Percentiles rank a stretch among this genome's conserved stretches.
These are phyloP conservation scores for Dothistroma pini DNA, from an alignment of 2,329 filamentous ascomycete genomes.

Conservation along the genomic window DNA sequence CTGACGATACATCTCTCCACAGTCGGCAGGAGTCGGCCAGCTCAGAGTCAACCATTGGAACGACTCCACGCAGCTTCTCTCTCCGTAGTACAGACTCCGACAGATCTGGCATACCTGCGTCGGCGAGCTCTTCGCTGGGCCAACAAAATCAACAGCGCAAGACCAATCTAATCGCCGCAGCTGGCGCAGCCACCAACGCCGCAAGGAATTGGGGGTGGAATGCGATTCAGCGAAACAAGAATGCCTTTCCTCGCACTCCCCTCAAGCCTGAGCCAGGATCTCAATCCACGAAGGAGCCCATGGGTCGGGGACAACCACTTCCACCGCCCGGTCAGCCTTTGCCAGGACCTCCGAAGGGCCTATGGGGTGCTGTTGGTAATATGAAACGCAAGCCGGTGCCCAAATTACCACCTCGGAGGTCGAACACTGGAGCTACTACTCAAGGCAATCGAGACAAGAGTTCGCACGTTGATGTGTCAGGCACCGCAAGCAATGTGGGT, in stretches of 20 bases:
- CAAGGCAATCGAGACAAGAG: not conserved
- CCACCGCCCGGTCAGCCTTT: conserved; percentile 78
- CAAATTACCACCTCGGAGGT: conserved; percentile 1
- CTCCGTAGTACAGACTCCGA: conserved; percentile 18
- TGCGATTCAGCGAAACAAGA: conserved; percentile 25
- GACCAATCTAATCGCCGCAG: conserved; percentile 31
- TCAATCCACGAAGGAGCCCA: conserved; percentile 51
- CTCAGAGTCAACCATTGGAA: conserved; percentile 7
- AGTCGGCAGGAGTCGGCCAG: conserved; percentile 7
- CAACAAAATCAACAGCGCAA: conserved; percentile 18
- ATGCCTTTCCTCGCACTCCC: conserved; percentile 36
- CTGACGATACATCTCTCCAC: conserved; percentile 2
- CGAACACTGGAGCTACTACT: not conserved
- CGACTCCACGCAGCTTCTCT: conserved; percentile 14
- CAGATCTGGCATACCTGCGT: conserved; percentile 11
- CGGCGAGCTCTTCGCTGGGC: conserved; percentile 7
- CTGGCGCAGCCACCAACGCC: conserved; percentile 33
- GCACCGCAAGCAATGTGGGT: not conserved
- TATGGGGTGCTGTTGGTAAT: conserved; percentile 14
- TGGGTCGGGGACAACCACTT: conserved; percentile 77
- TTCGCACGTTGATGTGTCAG: not conserved
- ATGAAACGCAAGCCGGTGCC: conserved; percentile 21
- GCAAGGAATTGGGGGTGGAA: conserved; percentile 34
- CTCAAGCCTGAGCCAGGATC: conserved; percentile 30
- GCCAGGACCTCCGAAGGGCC: conserved; percentile 45